A percentile compares a stretch with the other conserved stretches of the same genome.
Evolutionary conservation across 106 monocot species (phyloP).

Genomic region (Dendrobium chrysotoxum): DNA sequence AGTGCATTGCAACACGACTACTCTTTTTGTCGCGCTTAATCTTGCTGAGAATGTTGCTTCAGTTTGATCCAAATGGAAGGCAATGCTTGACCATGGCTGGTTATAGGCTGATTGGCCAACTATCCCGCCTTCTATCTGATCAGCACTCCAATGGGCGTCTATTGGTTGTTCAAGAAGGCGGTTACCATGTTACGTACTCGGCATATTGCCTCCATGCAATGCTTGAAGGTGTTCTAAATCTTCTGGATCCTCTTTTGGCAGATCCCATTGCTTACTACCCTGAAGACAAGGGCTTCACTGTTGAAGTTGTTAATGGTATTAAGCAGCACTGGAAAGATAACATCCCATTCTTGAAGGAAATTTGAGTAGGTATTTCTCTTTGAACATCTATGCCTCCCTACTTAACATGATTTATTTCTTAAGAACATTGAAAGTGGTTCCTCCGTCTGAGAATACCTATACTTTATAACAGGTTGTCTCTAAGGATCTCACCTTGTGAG

Average conservation of each 20-base stretch:
- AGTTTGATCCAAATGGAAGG: conserved; percentile 98
- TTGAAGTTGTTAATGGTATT: conserved; percentile 59
- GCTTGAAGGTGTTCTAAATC: conserved; percentile 68
- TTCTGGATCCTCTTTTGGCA: conserved; percentile 37
- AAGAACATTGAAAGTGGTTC: too few relatives aligned
- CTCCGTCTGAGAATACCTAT: too few relatives aligned
- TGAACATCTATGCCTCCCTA: neutral
- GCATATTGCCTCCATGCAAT: conserved; percentile 94
- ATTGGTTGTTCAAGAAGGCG: conserved; percentile 84
- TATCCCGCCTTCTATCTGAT: conserved; percentile 38
- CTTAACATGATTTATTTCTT: neutral
- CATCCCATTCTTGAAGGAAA: conserved; percentile 55
- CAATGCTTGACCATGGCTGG: conserved; percentile 87
- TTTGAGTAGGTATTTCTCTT: conserved; percentile 3
- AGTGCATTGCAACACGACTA: neutral
- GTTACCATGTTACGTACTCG: conserved; percentile 86
- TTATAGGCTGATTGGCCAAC: conserved; percentile 44
- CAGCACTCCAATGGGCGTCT: conserved; percentile 35
- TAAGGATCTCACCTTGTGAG: too few relatives aligned
- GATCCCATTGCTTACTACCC: conserved; percentile 83
- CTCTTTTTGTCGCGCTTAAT: neutral
- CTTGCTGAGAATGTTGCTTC: conserved; percentile 12
- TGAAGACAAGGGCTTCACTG: conserved; percentile 44
- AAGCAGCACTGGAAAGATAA: conserved; percentile 53
- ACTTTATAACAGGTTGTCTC: too few relatives aligned